A percentile compares a stretch with the other conserved stretches of the same genome.
Evolutionary conservation across 2,329 filamentous ascomycete species (phyloP).

Genomic region (Huntiella omanensis): DNA sequence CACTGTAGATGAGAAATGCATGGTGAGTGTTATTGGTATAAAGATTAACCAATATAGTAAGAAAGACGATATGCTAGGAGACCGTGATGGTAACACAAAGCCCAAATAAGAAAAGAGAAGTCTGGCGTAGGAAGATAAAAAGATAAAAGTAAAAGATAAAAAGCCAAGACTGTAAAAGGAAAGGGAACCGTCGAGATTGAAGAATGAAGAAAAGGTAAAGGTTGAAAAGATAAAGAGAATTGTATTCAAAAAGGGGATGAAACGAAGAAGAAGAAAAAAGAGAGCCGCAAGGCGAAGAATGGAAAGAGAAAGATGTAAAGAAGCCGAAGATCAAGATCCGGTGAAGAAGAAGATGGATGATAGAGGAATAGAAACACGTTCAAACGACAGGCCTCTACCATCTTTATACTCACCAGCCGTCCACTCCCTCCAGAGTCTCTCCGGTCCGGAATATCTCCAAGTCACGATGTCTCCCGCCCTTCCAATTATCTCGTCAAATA

Average conservation of each 20-base stretch:
- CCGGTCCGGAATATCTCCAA: no score
- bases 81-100: background rate
- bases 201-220: background rate
- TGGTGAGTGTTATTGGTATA: background rate
- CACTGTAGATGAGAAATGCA: constrained; percentile 6
- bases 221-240: background rate
- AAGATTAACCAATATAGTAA: constrained; percentile 8
- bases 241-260: background rate
- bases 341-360: no score
- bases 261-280: no score
- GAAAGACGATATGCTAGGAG: background rate
- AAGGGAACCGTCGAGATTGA: background rate
- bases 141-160: background rate
- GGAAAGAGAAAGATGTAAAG: no score
- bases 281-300: no score
- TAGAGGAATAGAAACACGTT: no score
- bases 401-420: no score
- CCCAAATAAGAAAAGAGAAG: background rate
- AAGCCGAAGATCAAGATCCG: no score
- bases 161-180: background rate
- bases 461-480: no score
- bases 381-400: no score
- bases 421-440: no score
- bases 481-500: no score
- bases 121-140: background rate